Conservation (phyloP, 768 basidiomycete species). For the Xerocomellus dryophilus region DNA sequence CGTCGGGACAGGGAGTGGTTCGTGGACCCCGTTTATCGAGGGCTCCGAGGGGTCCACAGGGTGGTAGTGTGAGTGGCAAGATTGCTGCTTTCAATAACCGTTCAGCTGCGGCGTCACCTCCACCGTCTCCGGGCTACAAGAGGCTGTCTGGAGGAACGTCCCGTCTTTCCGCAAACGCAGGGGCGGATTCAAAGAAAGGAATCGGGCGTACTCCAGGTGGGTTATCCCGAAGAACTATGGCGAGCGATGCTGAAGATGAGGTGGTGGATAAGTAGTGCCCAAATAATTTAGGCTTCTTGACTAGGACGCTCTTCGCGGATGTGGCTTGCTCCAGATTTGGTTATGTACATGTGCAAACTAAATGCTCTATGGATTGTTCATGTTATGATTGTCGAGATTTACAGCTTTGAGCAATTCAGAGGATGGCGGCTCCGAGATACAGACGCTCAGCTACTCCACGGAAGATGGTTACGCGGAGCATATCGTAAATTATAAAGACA, state of each 20-base stretch:
- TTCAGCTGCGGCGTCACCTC: constrained; percentile 36
- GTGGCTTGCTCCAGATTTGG: background rate
- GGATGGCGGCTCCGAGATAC: background rate
- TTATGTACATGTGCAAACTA: background rate
- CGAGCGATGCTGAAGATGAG: constrained; percentile 80
- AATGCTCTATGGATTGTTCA: background rate
- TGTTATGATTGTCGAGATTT: background rate
- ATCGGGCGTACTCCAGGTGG: constrained; percentile 46
- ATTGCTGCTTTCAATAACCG: constrained; percentile 57
- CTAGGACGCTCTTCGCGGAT: background rate
- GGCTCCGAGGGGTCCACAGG: constrained; percentile 41
- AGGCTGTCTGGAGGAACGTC: constrained; percentile 42
- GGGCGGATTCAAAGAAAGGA: constrained; percentile 33
- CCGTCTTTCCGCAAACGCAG: constrained; percentile 10
- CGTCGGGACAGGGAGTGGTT: constrained; percentile 40
- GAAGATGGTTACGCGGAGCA: constrained; percentile 20
- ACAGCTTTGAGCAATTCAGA: background rate
- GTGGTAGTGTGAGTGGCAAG: constrained; percentile 50
- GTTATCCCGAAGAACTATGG: constrained; percentile 74
- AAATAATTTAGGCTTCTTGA: background rate
- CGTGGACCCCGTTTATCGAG: constrained; percentile 52
- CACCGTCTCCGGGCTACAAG: constrained; percentile 41
- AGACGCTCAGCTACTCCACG: background rate
- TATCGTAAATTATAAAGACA: constrained; percentile 33
- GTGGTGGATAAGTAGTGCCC: constrained; percentile 40